phyloP scores from a whole-genome alignment of 805 yeast species.

The Starmerella powellii region DNA sequence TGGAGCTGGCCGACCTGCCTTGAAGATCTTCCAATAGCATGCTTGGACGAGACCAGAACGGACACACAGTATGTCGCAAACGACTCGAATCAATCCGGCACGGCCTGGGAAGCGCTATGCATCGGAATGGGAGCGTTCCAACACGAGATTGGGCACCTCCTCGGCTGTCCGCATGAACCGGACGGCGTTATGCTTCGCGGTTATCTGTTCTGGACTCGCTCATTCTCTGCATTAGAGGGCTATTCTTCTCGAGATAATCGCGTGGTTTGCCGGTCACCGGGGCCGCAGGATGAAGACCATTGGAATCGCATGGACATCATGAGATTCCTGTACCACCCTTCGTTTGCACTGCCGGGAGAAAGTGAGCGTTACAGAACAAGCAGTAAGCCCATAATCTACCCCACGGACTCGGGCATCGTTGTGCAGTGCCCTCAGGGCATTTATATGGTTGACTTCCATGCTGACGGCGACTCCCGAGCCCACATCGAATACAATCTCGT shows the following conservation, averaged over 20 bases:
- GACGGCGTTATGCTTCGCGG: constrained; percentile 85
- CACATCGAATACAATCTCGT: constrained; percentile 56
- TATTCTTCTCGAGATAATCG: constrained; percentile 27
- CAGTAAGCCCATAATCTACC: constrained; percentile 37
- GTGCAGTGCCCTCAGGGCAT: constrained; percentile 54
- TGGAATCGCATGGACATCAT: constrained; percentile 79
- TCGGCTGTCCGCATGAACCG: constrained; percentile 88
- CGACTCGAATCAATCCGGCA: constrained; percentile 71
- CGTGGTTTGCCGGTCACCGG: constrained; percentile 32
- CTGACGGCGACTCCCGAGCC: constrained; percentile 43
- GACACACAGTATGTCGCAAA: constrained; percentile 70
- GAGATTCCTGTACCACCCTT: constrained; percentile 69
- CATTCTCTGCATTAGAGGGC: constrained; percentile 66
- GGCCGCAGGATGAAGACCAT: constrained; percentile 55
- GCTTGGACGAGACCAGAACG: constrained; percentile 58
- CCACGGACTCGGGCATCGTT: constrained; percentile 38
- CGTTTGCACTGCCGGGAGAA: constrained; percentile 52
- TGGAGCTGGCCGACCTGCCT: constrained; percentile 86
- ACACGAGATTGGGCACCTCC: constrained; percentile 87
- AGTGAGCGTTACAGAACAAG: constrained; percentile 22
- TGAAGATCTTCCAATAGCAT: constrained; percentile 55
- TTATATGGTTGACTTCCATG: constrained; percentile 58
- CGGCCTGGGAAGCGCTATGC: constrained; percentile 81
- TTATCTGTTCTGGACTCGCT: constrained; percentile 66
- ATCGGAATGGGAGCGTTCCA: constrained; percentile 84